Base-by-base conservation (phyloP, 2,329 filamentous ascomycete species). In the Byssoonygena ceratinophila region DNA sequence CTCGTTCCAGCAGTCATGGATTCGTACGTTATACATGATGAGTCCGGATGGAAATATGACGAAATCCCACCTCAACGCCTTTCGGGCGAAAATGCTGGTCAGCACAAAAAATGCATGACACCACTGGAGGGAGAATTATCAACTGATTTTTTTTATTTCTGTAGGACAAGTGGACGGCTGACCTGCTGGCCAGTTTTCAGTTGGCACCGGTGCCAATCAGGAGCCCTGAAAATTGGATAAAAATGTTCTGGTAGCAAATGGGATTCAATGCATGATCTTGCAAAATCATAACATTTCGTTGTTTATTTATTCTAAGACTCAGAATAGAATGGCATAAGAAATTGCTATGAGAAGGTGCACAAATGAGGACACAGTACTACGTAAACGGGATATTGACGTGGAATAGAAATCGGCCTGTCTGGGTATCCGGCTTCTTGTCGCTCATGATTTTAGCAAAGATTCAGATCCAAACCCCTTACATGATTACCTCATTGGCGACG, bases 401-500 rank as follows among this genome's bases (percentile, higher is more conserved):
- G 22, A 5, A 46, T 46, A 22, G 39, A 48, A 27, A 48, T 39
- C 20, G 20, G 36, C 36, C 22, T 47, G 16, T 37, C 27, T 48
- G 46, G 46, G 36, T 34, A 29, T 36, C 23, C 25, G 18, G 23
- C 23, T 51, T 29, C 29, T 11, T 23, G 14, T 4, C n/a, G 7
- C n/a, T n/a, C n/a, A 29, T 51, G 16, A 29, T 12, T 29, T 18
- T 11, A 34, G 25, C 32, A 47, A 25, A 45, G 29, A 49, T 49
- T 32, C 3, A 39, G 14, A 41, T 16, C 39, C 39, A 32, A 32
- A 27, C 27, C 25, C 23, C 20, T 44, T 53, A 92, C 87, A 92
- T 92, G 67, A 92, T 92, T 63, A 94, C 85, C 63, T 80, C 77
- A 61, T 68, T 67, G 44, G 63, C 55, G 23, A 94, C 88, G 68